A percentile compares a stretch with the other conserved stretches of the same genome.
Conservation (phyloP, 2,329 filamentous ascomycete species). For the Leptographium galeiforme region DNA sequence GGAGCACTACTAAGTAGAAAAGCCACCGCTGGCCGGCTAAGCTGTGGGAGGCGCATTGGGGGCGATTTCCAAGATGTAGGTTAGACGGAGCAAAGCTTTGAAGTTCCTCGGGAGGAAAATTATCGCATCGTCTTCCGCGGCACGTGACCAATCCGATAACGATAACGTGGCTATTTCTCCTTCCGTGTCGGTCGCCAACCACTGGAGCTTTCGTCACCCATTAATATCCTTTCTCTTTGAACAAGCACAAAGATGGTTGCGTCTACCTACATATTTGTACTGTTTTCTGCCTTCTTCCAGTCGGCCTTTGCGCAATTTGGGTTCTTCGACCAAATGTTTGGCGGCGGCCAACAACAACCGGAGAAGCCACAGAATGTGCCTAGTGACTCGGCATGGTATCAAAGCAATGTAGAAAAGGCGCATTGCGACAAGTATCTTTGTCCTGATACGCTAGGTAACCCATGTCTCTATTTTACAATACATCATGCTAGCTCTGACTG, state of each 20-base stretch:
- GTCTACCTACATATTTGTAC: conserved; percentile 18
- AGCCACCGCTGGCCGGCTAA: conserved; percentile 32
- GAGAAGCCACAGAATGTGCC: conserved; percentile 64
- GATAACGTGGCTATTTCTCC: background rate
- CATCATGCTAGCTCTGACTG: background rate
- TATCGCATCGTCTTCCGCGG: too few relatives aligned
- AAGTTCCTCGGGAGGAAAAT: background rate
- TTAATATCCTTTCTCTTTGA: background rate
- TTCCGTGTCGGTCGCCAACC: background rate
- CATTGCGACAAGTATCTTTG: conserved; percentile 89
- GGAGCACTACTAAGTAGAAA: conserved; percentile 20
- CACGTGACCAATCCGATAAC: background rate
- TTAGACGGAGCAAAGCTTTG: background rate
- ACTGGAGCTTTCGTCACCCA: background rate
- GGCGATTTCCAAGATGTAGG: background rate
- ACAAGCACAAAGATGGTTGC: conserved; percentile 19
- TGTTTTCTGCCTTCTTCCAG: conserved; percentile 46
- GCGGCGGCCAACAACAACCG: conserved; percentile 35
- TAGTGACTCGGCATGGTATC: conserved; percentile 71
- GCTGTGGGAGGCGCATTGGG: conserved; percentile 31
- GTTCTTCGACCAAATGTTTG: conserved; percentile 98
- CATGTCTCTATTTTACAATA: background rate
- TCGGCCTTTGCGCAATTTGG: conserved; percentile 69
- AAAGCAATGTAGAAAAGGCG: conserved; percentile 37
- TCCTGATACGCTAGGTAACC: conserved; percentile 61